These are phyloP conservation scores for Neopestalotiopsis clavispora DNA, from an alignment of 2,329 filamentous ascomycete species.

Conservation along the genomic window DNA sequence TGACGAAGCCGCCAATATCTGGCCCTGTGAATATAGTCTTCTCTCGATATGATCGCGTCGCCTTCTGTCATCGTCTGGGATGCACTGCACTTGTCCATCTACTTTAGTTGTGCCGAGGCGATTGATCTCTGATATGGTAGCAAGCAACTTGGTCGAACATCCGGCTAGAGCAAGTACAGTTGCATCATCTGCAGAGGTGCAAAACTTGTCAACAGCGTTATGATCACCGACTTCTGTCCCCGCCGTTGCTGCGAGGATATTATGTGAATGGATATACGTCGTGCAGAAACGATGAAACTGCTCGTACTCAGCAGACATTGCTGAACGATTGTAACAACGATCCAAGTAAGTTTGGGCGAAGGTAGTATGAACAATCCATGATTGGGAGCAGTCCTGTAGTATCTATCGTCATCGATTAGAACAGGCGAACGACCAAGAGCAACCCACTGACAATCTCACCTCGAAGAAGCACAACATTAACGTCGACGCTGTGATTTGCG, in stretches of 20 bases:
- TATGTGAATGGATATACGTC: background rate
- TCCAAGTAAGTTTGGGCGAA: background rate
- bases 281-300: background rate
- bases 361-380: background rate
- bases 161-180: background rate
- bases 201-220: background rate
- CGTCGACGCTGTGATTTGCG: background rate
- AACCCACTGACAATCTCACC: background rate
- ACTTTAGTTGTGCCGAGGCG: background rate
- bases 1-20: background rate
- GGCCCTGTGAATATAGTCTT: background rate
- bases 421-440: background rate
- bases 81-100: background rate
- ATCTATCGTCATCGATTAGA: background rate
- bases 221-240: background rate
- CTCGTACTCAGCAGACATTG: background rate
- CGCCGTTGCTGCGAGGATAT: background rate
- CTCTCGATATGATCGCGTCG: background rate
- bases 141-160: background rate
- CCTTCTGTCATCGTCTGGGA: no score
- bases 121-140: background rate
- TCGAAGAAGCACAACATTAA: conserved; percentile 3
- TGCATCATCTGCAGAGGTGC: background rate
- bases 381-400: background rate
- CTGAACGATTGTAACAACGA: no score